Evolutionary conservation across 306 rosid genomes (phyloP).

Genomic region (Parietaria judaica): DNA sequence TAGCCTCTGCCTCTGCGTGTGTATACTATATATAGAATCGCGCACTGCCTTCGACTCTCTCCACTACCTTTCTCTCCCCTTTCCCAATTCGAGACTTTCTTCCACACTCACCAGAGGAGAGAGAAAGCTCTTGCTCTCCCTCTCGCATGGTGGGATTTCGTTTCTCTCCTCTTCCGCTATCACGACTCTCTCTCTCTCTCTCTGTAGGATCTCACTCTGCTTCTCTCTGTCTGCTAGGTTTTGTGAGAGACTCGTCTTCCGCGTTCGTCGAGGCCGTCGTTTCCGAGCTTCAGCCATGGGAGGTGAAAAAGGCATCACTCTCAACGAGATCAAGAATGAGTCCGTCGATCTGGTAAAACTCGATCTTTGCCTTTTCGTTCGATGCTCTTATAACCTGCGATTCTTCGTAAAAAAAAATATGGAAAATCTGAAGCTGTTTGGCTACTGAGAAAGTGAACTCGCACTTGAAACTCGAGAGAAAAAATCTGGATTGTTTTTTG

Average conservation of each 20-base stretch:
- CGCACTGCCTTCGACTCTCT: not conserved
- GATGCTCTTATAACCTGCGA: too few species aligned
- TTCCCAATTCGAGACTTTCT: not conserved
- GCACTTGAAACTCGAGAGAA: not conserved
- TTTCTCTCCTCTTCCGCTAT: not conserved
- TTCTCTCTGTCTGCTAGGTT: not conserved
- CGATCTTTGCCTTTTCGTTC: not conserved
- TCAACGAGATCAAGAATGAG: conserved; percentile 86
- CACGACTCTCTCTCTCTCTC: not conserved
- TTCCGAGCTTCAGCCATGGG: conserved; percentile 40
- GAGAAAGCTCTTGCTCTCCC: too few species aligned
- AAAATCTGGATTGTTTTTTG: conserved; percentile 4
- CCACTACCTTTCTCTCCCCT: not conserved
- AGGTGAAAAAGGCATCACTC: conserved; percentile 49
- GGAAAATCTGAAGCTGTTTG: too few species aligned
- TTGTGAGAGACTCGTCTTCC: not conserved
- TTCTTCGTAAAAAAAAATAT: not conserved
- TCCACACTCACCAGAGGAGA: not conserved
- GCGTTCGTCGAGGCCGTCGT: not conserved
- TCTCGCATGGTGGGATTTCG: too few species aligned
- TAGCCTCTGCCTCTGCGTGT: not conserved
- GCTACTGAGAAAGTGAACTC: not conserved
- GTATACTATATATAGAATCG: conserved; percentile 1
- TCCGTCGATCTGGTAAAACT: conserved; percentile 72
- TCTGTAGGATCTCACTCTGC: not conserved